A percentile compares a stretch with the other conserved stretches of the same genome.
phyloP scores from a whole-genome alignment of 805 yeast genomes.

The Wickerhamiella spandovensis region DNA sequence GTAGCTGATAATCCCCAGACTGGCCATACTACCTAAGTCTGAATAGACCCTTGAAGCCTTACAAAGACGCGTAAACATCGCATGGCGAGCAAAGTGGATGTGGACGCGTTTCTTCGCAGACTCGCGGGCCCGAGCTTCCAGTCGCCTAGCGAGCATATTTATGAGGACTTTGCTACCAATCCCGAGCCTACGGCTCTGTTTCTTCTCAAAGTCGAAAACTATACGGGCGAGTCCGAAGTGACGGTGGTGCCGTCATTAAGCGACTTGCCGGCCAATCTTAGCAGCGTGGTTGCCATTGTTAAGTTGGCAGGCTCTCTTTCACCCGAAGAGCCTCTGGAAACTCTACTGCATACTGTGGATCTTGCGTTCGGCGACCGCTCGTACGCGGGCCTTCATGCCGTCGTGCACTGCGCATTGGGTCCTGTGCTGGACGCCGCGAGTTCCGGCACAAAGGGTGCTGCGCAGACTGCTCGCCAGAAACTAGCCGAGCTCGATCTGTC shows the following conservation, averaged over 20 bases:
- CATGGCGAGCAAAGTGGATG: neutral
- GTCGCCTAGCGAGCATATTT: neutral
- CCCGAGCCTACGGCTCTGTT: conserved; percentile 17
- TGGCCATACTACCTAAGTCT: too few species aligned
- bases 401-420: conserved; percentile 50
- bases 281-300: conserved; percentile 6
- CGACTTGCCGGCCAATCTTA: conserved; percentile 4
- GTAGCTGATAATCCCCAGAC: too few species aligned
- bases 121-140: neutral
- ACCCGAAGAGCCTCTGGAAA: conserved; percentile 1
- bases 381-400: conserved; percentile 33
- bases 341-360: neutral
- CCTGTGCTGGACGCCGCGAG: conserved; percentile 48
- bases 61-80: neutral
- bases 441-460: conserved; percentile 1
- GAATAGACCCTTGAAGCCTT: too few species aligned
- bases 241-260: conserved; percentile 5
- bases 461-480: conserved; percentile 9
- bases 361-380: neutral
- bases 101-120: neutral
- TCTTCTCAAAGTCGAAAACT: conserved; percentile 9
- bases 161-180: conserved; percentile 14
- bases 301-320: conserved; percentile 7
- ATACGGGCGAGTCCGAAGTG: neutral
- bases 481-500: conserved; percentile 46